A percentile compares a stretch with the other conserved stretches of the same genome.
Conservation (phyloP, 2,329 filamentous ascomycete species). For the Ilyonectria mors-panacis region DNA sequence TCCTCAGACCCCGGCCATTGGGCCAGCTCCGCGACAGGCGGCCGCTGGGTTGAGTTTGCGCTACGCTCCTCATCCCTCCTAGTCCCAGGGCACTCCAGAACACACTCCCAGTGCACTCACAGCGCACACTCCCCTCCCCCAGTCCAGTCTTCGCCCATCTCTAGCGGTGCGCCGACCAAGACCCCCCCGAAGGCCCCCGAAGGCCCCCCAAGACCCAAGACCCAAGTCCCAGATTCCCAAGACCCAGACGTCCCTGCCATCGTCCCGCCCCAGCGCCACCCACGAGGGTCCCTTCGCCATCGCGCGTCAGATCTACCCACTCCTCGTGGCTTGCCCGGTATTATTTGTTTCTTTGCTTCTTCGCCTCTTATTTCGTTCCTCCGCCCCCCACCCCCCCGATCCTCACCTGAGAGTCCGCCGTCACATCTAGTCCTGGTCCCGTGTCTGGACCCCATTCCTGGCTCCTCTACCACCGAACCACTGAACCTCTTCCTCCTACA, state of each 20-base stretch:
- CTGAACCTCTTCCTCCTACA: slow-evolving; percentile 28
- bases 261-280: slow-evolving; percentile 53
- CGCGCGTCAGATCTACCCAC: slow-evolving; percentile 53
- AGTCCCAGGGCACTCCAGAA: slow-evolving; percentile 30
- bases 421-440: slow-evolving; percentile 48
- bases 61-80: slow-evolving; percentile 41
- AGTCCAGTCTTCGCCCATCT: slow-evolving; percentile 36
- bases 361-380: slow-evolving; percentile 45
- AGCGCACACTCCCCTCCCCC: slow-evolving; percentile 35
- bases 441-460: slow-evolving; percentile 49
- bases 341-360: slow-evolving; percentile 45
- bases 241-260: slow-evolving; percentile 43
- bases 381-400: slow-evolving; percentile 42
- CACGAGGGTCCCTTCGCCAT: slow-evolving; percentile 51
- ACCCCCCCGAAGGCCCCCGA: slow-evolving; percentile 12
- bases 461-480: slow-evolving; percentile 41
- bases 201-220: slow-evolving; percentile 34
- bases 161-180: slow-evolving; percentile 17
- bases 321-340: slow-evolving; percentile 41
- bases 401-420: slow-evolving; percentile 48
- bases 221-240: slow-evolving; percentile 33
- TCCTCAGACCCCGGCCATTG: slow-evolving; percentile 49
- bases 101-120: slow-evolving; percentile 6
- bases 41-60: slow-evolving; percentile 46
- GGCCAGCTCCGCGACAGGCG: slow-evolving; percentile 46